Base-by-base conservation (phyloP, 495 filamentous ascomycete genomes). In the Xylaria acuta region DNA sequence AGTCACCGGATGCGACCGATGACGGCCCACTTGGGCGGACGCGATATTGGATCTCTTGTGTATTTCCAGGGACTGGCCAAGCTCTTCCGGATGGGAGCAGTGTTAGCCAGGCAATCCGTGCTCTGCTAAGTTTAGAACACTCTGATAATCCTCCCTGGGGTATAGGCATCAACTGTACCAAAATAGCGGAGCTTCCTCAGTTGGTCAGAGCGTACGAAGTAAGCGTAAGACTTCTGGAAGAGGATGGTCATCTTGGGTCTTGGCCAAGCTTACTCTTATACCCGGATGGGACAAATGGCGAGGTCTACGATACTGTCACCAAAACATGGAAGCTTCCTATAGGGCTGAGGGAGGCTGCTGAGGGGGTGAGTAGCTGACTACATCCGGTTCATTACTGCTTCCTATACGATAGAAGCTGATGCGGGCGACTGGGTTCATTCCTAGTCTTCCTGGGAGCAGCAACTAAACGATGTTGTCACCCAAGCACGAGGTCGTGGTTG, bases 151-250 rank as follows among this genome's bases (percentile, higher is more conserved):
- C 77, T 5, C 90, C 90, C 0, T 90, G 87, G 87, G 90, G 87
- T 0, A 84, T 92, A 58, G 90, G 90, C 1, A 84, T 92, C 69
- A 92, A 92, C 76, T 92, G 90, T 77, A 92, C 90, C 3, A 88
- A 86, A 72, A 78, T 90, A 67, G 76, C 79, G 30, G 88, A 89
- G 65, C 81, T 92, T 4, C 72, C 78, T 4, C 71, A 74, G 2
- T 74, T 92, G 41, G 78, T 91, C 30, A 66, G 73, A 8, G 74
- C 77, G 54, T 88, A 88, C 72, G 85, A 86, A 65, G 75, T 70
- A 20, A 81, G 80, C 43, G 75, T 90, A 49, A 51, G 70, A 32
- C 71, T 69, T 25, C 67, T 85, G 51, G 75, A 84, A 51, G 74
- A 73, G 30, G 72, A 77, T 8, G 78, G 74, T 7, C 58, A 67